phyloP scores from a whole-genome alignment of 345 rosid genomes.

The Arabidopsis thaliana region TAIR10.1 NC_003070.9:17358501-17359000 shows the following conservation, averaged over 20 bases:
- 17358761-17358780: background rate
- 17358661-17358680: background rate
- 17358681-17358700: background rate
- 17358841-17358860: background rate
- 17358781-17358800: background rate
- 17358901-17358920: background rate
- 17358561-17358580: too few species aligned
- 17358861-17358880: background rate
- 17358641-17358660: background rate
- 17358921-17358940: background rate
- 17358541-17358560: too few species aligned
- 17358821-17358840: background rate
- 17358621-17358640: background rate
- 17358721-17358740: too few species aligned
- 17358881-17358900: background rate
- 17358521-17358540: too few species aligned
- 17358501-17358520: too few species aligned
- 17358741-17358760: too few species aligned
- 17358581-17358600: too few species aligned
- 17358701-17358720: background rate
- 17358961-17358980: background rate
- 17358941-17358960: background rate
- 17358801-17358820: background rate
- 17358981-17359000: conserved; percentile 1
- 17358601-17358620: too few species aligned